phyloP scores from a whole-genome alignment of 768 basidiomycete genomes.

The Phylloporus arenicola region DNA sequence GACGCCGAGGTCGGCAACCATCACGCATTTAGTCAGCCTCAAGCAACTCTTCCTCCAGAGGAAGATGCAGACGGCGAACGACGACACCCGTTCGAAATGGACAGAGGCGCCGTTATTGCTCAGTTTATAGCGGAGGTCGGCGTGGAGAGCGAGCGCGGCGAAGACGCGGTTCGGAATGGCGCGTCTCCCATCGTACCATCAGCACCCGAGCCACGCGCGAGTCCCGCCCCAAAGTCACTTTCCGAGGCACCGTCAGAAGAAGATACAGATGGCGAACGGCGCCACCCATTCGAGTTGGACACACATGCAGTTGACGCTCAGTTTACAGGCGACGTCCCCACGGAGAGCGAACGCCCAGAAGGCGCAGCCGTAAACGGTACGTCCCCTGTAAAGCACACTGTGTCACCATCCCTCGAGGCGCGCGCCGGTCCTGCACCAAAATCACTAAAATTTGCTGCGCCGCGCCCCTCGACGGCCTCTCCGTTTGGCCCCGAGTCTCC shows the following conservation, averaged over 20 bases:
- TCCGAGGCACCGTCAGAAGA: not conserved
- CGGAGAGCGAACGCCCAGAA: not conserved
- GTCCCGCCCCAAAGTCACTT: not conserved
- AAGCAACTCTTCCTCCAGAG: not conserved
- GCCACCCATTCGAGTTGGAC: not conserved
- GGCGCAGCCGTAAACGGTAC: not conserved
- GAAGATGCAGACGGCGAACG: not conserved
- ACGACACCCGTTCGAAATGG: not conserved
- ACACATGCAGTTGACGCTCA: not conserved
- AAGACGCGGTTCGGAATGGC: not conserved
- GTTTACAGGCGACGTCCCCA: not conserved
- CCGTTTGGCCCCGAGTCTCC: conserved; percentile 16
- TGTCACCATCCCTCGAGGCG: not conserved
- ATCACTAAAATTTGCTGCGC: conserved; percentile 10
- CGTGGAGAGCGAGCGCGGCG: not conserved
- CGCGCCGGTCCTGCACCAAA: not conserved
- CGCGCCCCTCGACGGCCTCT: conserved; percentile 13
- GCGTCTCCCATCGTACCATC: not conserved
- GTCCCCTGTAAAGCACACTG: conserved; percentile 4
- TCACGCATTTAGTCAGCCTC: conserved; percentile 17
- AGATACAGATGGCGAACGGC: not conserved
- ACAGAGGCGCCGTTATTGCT: not conserved
- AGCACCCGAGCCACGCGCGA: not conserved
- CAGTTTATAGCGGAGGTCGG: not conserved
- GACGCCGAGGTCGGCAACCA: not conserved